phyloP scores from a whole-genome alignment of 371 early-diverging fungal species.

The Coemansia sp. region DNA sequence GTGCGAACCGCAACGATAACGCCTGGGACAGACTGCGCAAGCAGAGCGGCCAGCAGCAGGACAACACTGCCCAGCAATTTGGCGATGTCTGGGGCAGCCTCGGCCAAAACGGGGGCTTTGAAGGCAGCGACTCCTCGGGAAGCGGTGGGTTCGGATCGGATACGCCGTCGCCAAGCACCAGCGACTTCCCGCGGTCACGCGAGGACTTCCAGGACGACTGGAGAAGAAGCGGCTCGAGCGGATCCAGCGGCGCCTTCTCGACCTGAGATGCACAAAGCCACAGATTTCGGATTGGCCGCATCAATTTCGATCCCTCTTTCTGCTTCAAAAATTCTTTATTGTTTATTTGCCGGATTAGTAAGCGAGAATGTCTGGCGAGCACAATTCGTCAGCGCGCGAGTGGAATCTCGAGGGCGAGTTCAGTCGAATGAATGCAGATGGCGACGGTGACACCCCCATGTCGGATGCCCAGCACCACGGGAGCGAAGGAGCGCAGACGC shows the following conservation, averaged over 20 bases:
- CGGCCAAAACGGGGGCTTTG: neutral
- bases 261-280: neutral
- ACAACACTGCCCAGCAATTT: constrained; percentile 1
- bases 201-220: constrained; percentile 32
- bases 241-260: constrained; percentile 1
- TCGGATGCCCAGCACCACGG: neutral
- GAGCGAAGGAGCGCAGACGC: neutral
- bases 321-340: neutral
- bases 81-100: constrained; percentile 5
- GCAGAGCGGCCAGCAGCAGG: constrained; percentile 9
- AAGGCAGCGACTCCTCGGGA: neutral
- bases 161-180: neutral
- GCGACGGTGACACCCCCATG: neutral
- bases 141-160: neutral
- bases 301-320: neutral
- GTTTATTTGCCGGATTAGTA: neutral
- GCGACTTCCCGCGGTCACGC: constrained; percentile 37
- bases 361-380: neutral
- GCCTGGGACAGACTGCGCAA: constrained; percentile 27
- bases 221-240: neutral
- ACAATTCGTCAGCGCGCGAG: neutral
- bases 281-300: neutral
- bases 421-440: neutral
- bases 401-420: neutral
- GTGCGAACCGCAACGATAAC: neutral